phyloP scores from a whole-genome alignment of 1,284 basidiomycete genomes.

The Ganoderma meredithae region DNA sequence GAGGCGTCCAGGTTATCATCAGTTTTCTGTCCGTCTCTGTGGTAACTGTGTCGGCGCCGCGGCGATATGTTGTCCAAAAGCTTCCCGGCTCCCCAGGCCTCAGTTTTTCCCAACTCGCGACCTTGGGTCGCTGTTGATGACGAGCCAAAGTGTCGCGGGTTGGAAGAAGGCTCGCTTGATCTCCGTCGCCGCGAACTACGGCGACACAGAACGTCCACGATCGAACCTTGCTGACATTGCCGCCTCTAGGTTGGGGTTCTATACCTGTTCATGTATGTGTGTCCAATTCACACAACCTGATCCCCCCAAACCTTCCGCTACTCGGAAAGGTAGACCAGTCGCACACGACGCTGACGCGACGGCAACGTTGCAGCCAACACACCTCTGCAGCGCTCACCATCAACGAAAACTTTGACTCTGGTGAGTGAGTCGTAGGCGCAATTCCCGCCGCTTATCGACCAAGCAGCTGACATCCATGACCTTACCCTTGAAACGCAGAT shows the following conservation, averaged over 20 bases:
- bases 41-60: constrained; percentile 27
- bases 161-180: background rate
- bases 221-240: constrained; percentile 5
- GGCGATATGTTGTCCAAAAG: background rate
- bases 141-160: background rate
- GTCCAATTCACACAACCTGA: background rate
- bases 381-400: constrained; percentile 90
- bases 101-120: background rate
- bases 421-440: constrained; percentile 36
- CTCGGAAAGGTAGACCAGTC: background rate
- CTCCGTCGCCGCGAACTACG: background rate
- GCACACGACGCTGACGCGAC: background rate
- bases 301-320: background rate
- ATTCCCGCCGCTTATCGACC: background rate
- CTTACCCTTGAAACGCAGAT: constrained; percentile 47
- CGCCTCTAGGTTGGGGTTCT: constrained; percentile 69
- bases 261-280: constrained; percentile 75
- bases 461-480: background rate
- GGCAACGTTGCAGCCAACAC: constrained; percentile 71
- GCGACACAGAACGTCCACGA: background rate
- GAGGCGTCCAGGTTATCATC: constrained; percentile 64
- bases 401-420: constrained; percentile 86
- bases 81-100: too few relatives aligned
- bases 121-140: background rate
- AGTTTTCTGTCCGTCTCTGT: constrained; percentile 26